Evolutionary conservation across 2,329 filamentous ascomycete species (phyloP), one percentile per base, ranked within the genome.

Genomic region (Pseudogymnoascus sp.): DNA sequence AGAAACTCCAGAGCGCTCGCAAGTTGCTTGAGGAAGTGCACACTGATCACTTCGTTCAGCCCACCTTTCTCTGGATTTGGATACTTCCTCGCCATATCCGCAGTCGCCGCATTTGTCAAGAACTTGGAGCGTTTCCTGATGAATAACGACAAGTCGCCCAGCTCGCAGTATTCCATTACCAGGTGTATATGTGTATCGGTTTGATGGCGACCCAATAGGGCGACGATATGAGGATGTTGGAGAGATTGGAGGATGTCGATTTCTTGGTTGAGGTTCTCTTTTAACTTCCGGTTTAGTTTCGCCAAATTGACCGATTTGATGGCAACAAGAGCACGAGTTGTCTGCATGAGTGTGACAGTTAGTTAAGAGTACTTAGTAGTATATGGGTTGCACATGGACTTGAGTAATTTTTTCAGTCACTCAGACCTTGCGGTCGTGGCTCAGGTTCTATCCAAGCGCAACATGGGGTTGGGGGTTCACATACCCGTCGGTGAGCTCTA

Each of bases 81-180:
- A 70, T 99, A 97, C 74, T 96, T 96, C 70, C 87, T 83, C 64
- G 95, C 91, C 86, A 97, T 93, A 68, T 96, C 91, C 70, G 86
- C 84, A 3, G 93, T 94, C 60, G 90, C 88, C 28, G 89, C 86
- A 72, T 96, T 89, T 58, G 87, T 88, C 47, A 81, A 82, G 50
- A 97, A 83, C 71, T 87, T 89, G 63, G 93, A 86, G 63, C 93
- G 85, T 77, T 94, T 95, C 81, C 94, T 96, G 77, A 99, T 97
- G 75, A 99, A 97, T 60, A 93, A 81, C 9, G 94, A 96, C 62
- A 99, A 77, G 72, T 99, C 94, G 20, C 94, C 93, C 39, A 99
- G 83, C 72, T 96, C 91, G 77, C 94, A 97, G 76, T 95, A 97
- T 77, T 99, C 94, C 93, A 97, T 99, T 65, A 97, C 87, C 62